Base-by-base conservation (phyloP, 108 stramenopile species). In the Cyclotella atomus region DNA sequence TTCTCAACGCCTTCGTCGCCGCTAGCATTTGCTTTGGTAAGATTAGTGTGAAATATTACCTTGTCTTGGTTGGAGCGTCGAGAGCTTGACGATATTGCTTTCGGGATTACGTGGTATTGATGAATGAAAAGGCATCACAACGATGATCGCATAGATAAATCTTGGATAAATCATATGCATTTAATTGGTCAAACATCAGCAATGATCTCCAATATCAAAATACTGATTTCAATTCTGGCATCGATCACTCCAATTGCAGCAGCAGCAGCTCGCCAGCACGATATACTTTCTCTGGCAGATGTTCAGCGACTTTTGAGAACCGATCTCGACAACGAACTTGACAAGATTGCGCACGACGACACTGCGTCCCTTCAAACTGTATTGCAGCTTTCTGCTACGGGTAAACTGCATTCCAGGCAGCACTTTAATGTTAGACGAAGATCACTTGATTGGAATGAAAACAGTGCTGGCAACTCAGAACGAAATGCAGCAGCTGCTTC, bases 261-360 rank as follows among this genome's bases (percentile, higher is more conserved):
- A 23, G 21, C 52, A 9, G 52, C 52, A 0, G 20, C 10, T 23
- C 52, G 21, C 1, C 52, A 19, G 21, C 52, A 52, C 21, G 21
- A 52, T 23, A 23, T 27, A 38, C 28, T 77, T 9, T 43, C 65
- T 24, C 67, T 81, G 25, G 27, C 7, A 41, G 68, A 74, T 47
- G 68, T 68, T 55, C 79, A 81, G 44, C 2, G 61, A 28, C n/a
- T 81, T 44, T 50, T 81, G 12, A 71, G 72, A 49, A 73, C 79
- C 19, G 65, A 65, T 49, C 72, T 81, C 9, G 79, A 81, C 34
- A 65, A 57, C 46, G 79, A 81, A 59, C 61, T 81, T 29, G 67
- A 46, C 6, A 81, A 59, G 50, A 81, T 81, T 30, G 12, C 36
- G 6, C 38, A 41, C 12, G 38, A 61, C 41, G 61, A 33, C 47